These are phyloP conservation scores for Alternaria infectoria DNA, from an alignment of 2,329 filamentous ascomycete genomes.

Conservation along the genomic window DNA sequence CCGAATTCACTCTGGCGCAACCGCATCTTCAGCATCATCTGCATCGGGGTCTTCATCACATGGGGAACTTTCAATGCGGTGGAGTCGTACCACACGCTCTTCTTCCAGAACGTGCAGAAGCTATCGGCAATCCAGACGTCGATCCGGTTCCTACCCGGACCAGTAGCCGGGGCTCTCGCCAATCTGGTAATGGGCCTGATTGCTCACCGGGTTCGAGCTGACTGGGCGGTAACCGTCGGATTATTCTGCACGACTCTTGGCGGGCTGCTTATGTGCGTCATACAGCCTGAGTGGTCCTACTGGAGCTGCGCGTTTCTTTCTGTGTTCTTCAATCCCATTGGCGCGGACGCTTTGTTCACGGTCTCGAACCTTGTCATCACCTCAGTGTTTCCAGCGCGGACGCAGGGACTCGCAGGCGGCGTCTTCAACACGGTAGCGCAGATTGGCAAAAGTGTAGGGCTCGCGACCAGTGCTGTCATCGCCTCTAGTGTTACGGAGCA, in stretches of 20 bases:
- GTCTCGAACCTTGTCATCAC: conserved; percentile 54
- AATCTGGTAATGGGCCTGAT: conserved; percentile 57
- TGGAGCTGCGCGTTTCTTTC: conserved; percentile 56
- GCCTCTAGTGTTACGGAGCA: conserved; percentile 39
- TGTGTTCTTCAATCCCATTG: conserved; percentile 52
- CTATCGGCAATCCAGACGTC: conserved; percentile 45
- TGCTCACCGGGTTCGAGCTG: conserved; percentile 53
- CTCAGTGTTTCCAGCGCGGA: conserved; percentile 48
- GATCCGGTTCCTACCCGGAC: conserved; percentile 53
- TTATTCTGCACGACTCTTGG: conserved; percentile 35
- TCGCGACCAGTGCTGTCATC: conserved; percentile 49
- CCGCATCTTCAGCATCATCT: conserved; percentile 61
- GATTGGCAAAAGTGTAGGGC: conserved; percentile 51
- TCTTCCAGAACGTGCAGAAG: conserved; percentile 52
- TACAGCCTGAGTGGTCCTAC: conserved; percentile 55
- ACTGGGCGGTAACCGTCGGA: conserved; percentile 50
- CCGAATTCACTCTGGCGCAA: conserved; percentile 69
- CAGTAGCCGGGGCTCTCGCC: conserved; percentile 48
- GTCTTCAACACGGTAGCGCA: conserved; percentile 56
- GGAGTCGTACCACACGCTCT: conserved; percentile 47
- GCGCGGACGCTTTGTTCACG: conserved; percentile 54
- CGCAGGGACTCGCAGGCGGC: conserved; percentile 53
- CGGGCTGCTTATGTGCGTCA: conserved; percentile 43
- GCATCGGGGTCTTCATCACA: conserved; percentile 52
- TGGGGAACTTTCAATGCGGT: conserved; percentile 39